Evolutionary conservation across 2,329 filamentous ascomycete species (phyloP).

Genomic region (Sporothrix sp.): DNA sequence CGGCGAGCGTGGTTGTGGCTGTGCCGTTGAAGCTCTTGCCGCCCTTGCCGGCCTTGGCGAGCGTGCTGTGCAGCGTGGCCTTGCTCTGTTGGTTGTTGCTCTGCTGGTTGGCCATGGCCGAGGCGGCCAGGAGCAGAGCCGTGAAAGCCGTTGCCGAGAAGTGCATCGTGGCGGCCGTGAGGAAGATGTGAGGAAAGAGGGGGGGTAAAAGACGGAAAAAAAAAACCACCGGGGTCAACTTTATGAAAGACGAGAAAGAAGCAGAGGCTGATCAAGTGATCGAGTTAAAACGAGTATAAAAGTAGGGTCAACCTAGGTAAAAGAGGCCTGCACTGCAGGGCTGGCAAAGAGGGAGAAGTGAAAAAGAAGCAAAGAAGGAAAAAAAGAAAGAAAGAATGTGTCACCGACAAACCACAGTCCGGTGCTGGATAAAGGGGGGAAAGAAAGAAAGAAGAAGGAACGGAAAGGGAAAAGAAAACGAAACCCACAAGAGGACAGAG

Average conservation of each 20-base stretch:
- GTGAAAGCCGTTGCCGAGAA: constrained; percentile 17
- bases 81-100: not conserved
- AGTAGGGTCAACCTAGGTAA: constrained; percentile 13
- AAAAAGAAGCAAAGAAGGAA: constrained; percentile 4
- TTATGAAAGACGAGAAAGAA: not conserved
- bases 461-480: constrained; percentile 1
- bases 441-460: constrained; percentile 6
- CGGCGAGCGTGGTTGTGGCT: not conserved
- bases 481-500: constrained; percentile 7
- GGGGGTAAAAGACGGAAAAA: not conserved
- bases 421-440: constrained; percentile 6
- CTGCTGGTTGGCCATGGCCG: constrained; percentile 5
- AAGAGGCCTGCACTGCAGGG: constrained; percentile 14
- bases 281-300: not conserved
- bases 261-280: not conserved
- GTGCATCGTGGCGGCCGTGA: constrained; percentile 16
- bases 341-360: not conserved
- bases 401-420: constrained; percentile 5
- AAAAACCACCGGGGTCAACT: constrained; percentile 3
- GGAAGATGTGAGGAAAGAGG: not conserved
- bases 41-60: constrained; percentile 9
- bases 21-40: constrained; percentile 12
- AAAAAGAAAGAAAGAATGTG: constrained; percentile 6
- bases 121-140: constrained; percentile 15
- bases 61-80: constrained; percentile 10